Base-by-base conservation (phyloP, 2,329 filamentous ascomycete species). In the Pezicula rhizophila region DNA sequence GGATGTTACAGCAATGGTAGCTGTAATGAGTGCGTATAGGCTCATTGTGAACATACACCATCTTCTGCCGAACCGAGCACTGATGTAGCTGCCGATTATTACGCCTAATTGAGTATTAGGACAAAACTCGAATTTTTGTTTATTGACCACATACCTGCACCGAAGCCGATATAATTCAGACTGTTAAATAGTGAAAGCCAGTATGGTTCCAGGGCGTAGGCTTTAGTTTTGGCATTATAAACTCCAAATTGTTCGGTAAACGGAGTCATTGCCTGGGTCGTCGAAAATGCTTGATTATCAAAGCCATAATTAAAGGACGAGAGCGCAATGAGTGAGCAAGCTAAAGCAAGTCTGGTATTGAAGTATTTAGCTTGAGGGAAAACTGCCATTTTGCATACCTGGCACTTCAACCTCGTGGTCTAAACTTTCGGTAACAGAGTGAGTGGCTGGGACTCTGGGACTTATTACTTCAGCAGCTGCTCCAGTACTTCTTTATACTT, bases 271-370 rank as follows among this genome's bases (percentile, higher is more conserved):
- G 68, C 64, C 52, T 70, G 67, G 0, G 63, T 67, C 0, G 60
- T 65, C 0, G 65, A 59, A 43, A 68, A 68, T 0, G 60, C 68
- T 41, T 67, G 63, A 38, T 69, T 67, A 46, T 70, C 68, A 15
- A 70, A 68, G 25, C 68, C 67, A 61, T 68, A 70, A 47, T 69
- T 70, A 48, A 70, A 64, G 0, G 60, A 60, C 0, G 65, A 68
- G 3, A 70, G 51, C 10, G 66, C 67, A 31, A 70, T 66, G 28
- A 70, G 47, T 1, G 12, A 20, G n/a, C 17, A 23, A 10, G 50
- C 8, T 10, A 51, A 26, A 15, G 15, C n/a, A 11, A 52, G 37
- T 17, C 20, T 44, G 8, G 17, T 34, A 31, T 44, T 48, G 46
- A 48, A 42, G 25, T 26, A 42, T 25, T 42, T 23, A 14, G n/a